Evolutionary conservation across 208 protist species (phyloP), one percentile per base, ranked within the genome.

Genomic region (Leishmania braziliensis): DNA sequence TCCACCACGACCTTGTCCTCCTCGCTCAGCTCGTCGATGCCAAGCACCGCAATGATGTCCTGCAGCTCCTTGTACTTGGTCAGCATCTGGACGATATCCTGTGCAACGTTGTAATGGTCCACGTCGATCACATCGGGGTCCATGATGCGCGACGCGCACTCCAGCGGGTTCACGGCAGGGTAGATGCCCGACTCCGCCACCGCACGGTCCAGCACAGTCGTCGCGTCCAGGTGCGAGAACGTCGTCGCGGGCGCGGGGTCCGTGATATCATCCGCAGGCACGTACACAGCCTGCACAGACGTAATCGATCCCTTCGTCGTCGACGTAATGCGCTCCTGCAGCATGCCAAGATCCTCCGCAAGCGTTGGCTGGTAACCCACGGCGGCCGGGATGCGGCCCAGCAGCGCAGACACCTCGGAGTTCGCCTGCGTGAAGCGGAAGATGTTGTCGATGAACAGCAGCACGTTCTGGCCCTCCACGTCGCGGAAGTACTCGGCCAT

Each of bases 361-460:
- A 99, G 94, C 36, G 98, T 99, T 43, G 99, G 98, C 96, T 99
- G 99, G 96, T 99, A 99, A 92, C 99, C 99, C 80, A 99, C 99
- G 82, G 99, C 99, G 39, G 99, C 99, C 63, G 99, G 99, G 91
- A 99, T 99, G 92, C 99, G 98, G 83, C 98, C 98, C 14, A 99
- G 90, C 46, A 99, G 89, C 79, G 98, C 98, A 79, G 98, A 99
- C 94, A 99, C 98, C 91, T 99, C 99, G 53, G 99, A 99, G 94
- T 99, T 98, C 68, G 98, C 98, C 96, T 99, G 98, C 53, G 98
- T 99, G 92, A 99, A 99, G 77, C 99, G 95, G 98, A 99, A 99
- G 90, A 99, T 99, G 96, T 99, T 99, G 92, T 99, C 99, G 86
- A 99, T 98, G 93, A 99, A 99, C 60, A 99, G 95, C 29, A 99